Conservation (phyloP, 257 asterid genomes). For the Cruciata laevipes region DNA sequence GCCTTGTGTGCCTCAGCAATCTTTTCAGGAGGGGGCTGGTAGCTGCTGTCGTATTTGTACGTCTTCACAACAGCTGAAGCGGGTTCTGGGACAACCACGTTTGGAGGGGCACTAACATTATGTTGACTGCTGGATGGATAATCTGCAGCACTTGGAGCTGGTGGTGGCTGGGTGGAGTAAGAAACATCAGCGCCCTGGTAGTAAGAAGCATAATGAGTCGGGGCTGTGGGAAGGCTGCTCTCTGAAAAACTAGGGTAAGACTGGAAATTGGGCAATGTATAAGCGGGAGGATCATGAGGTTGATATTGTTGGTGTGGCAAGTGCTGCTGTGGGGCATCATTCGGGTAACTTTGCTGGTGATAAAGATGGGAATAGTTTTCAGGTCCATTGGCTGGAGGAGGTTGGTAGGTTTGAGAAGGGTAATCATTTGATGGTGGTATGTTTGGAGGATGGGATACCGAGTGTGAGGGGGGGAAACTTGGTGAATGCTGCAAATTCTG, state of each 20-base stretch:
- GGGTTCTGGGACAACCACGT: conserved; percentile 37
- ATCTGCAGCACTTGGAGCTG: conserved; percentile 35
- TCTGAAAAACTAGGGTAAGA: conserved; percentile 74
- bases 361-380: conserved; percentile 47
- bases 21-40: conserved; percentile 80
- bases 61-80: conserved; percentile 31
- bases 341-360: conserved; percentile 44
- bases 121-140: conserved; percentile 41
- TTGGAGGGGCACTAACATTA: conserved; percentile 33
- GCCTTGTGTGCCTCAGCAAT: conserved; percentile 93
- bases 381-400: conserved; percentile 38
- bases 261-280: conserved; percentile 60
- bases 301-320: conserved; percentile 40
- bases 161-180: conserved; percentile 33
- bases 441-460: conserved; percentile 28
- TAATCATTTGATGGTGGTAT: conserved; percentile 32
- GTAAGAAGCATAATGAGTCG: conserved; percentile 58
- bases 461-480: conserved; percentile 27
- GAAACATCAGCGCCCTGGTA: conserved; percentile 55
- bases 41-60: conserved; percentile 61
- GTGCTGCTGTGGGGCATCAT: conserved; percentile 31
- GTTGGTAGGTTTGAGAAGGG: conserved; percentile 29
- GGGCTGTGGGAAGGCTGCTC: conserved; percentile 66
- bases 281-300: conserved; percentile 41
- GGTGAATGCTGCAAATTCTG: conserved; percentile 24